phyloP scores from a whole-genome alignment of 768 basidiomycete species.

The Asterophora lycoperdoides region DNA sequence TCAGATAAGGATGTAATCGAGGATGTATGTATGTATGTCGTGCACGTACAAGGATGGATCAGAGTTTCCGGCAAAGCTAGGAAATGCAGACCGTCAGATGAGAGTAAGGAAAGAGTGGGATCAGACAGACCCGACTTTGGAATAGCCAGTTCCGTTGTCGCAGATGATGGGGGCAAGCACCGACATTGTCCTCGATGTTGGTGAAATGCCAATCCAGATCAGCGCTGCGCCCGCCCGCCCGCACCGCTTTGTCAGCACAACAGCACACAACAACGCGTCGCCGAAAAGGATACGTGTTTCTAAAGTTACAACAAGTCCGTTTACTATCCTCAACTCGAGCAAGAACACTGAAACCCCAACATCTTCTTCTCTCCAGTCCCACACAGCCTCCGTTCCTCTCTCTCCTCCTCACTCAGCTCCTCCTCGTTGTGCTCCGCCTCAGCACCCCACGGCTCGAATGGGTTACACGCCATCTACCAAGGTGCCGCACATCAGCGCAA shows the following conservation, averaged over 20 bases:
- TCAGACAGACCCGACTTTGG: constrained; percentile 86
- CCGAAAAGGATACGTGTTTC: background rate
- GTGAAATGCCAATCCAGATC: background rate
- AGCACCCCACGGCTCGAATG: constrained; percentile 86
- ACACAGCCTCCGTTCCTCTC: constrained; percentile 73
- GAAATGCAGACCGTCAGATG: constrained; percentile 6
- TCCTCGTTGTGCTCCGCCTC: constrained; percentile 47
- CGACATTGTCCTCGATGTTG: constrained; percentile 51
- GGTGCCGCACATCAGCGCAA: constrained; percentile 1
- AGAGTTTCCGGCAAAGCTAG: constrained; percentile 95
- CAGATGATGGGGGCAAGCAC: constrained; percentile 91
- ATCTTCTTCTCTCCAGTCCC: constrained; percentile 69
- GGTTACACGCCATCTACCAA: constrained; percentile 86
- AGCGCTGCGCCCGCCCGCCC: background rate
- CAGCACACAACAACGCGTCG: background rate
- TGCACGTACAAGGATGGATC: constrained; percentile 90
- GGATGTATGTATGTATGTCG: too few species aligned
- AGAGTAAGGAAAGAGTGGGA: background rate
- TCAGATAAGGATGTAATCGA: constrained; percentile 2
- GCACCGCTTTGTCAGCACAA: background rate
- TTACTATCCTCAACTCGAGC: constrained; percentile 57
- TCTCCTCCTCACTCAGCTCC: constrained; percentile 52
- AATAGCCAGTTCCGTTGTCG: constrained; percentile 96
- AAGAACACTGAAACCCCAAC: constrained; percentile 92
- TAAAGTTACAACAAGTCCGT: too few species aligned